These are phyloP conservation scores for Mycosphaerella sp. DNA, from an alignment of 2,329 filamentous ascomycete genomes.

Conservation along the genomic window DNA sequence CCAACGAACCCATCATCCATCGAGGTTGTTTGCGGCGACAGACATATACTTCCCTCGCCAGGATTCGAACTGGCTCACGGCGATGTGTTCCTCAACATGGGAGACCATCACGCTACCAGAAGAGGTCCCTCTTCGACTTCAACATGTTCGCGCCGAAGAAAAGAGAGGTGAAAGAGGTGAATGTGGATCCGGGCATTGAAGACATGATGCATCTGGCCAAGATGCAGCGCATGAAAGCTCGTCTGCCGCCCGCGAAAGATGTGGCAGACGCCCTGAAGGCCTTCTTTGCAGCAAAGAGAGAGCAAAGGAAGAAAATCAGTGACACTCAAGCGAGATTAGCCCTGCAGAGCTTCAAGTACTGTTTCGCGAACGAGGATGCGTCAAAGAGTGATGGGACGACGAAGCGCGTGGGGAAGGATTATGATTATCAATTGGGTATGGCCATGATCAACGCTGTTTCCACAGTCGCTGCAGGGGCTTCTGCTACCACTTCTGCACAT, in stretches of 20 bases:
- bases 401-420: not conserved
- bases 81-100: constrained; percentile 3
- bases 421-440: not conserved
- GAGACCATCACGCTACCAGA: constrained; percentile 16
- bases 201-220: constrained; percentile 63
- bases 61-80: not conserved
- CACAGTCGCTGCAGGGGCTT: not conserved
- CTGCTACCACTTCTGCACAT: not conserved
- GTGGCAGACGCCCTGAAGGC: constrained; percentile 58
- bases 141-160: constrained; percentile 52
- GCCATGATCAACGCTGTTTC: not conserved
- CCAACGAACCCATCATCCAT: constrained; percentile 44
- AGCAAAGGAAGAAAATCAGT: constrained; percentile 50
- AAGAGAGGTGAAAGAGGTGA: constrained; percentile 52
- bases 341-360: constrained; percentile 54
- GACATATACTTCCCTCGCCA: constrained; percentile 15
- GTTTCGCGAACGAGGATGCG: constrained; percentile 30
- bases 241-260: constrained; percentile 58
- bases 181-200: constrained; percentile 64
- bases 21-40: constrained; percentile 41
- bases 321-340: constrained; percentile 60
- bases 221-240: constrained; percentile 55
- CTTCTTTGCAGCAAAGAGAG: constrained; percentile 50
- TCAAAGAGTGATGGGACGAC: not conserved
- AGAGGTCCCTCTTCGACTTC: constrained; percentile 57